A percentile compares a stretch with the other conserved stretches of the same genome.
Conservation (phyloP, 2,329 filamentous ascomycete genomes). For the Ceratocystis diversiconidia region DNA sequence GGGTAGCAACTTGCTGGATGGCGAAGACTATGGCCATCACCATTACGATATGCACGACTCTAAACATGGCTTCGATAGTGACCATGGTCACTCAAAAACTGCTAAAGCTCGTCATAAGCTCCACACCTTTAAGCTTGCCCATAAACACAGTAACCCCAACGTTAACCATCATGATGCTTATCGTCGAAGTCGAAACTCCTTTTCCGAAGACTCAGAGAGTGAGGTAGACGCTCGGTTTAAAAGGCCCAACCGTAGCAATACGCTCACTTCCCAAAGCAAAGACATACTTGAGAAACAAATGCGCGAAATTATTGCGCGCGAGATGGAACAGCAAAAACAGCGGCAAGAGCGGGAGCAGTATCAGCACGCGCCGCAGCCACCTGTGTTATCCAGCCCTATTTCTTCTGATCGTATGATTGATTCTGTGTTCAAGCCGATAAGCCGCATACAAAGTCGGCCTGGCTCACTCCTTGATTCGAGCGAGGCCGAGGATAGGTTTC, state of each 20-base stretch:
- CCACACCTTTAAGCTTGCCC: conserved; percentile 21
- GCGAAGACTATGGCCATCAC: conserved; percentile 22
- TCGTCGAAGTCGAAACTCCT: conserved; percentile 35
- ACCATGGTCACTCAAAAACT: conserved; percentile 12
- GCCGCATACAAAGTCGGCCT: conserved; percentile 26
- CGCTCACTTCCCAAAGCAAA: conserved; percentile 33
- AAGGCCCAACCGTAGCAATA: conserved; percentile 31
- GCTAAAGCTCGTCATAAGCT: conserved; percentile 15
- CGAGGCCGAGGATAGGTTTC: conserved; percentile 24
- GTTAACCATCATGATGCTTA: conserved; percentile 40
- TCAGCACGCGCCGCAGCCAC: not conserved
- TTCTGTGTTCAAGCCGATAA: conserved; percentile 22
- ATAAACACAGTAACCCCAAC: conserved; percentile 37
- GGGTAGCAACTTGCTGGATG: conserved; percentile 18
- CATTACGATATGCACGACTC: conserved; percentile 22
- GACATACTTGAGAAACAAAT: conserved; percentile 48
- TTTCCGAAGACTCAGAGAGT: conserved; percentile 47
- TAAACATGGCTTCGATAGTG: conserved; percentile 15
- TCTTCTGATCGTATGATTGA: not conserved
- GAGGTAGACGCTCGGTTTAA: conserved; percentile 33
- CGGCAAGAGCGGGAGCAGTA: conserved; percentile 5
- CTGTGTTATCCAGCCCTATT: not conserved
- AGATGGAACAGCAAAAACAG: conserved; percentile 28
- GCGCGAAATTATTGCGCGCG: conserved; percentile 44
- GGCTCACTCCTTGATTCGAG: conserved; percentile 29